phyloP scores from a whole-genome alignment of 257 asterid genomes.

The Solanum chiquidenum region DNA sequence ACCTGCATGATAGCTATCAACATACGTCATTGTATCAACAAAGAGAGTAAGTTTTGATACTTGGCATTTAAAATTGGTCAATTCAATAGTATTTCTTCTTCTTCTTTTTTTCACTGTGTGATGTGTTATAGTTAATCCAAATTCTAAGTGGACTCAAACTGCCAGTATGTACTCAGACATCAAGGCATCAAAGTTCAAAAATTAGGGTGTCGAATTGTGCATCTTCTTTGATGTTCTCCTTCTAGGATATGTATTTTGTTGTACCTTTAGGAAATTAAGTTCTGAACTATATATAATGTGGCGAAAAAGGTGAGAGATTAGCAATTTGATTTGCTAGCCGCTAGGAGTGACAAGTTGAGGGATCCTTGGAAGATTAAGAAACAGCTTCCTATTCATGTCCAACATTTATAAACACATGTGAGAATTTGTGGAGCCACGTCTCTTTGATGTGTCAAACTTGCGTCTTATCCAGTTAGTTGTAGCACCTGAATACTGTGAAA shows the following conservation, averaged over 20 bases:
- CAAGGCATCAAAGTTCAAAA: neutral
- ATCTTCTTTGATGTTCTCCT: neutral
- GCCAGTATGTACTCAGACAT: neutral
- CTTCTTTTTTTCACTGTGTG: neutral
- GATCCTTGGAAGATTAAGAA: neutral
- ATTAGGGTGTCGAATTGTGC: neutral
- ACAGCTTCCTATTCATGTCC: neutral
- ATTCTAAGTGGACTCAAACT: neutral
- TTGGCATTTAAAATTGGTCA: neutral
- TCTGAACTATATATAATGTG: neutral
- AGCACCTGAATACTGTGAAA: neutral
- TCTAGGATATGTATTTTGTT: neutral
- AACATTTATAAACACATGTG: neutral
- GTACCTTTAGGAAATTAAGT: neutral
- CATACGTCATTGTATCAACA: neutral
- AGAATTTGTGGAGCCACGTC: neutral
- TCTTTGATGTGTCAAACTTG: neutral
- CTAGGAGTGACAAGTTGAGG: neutral
- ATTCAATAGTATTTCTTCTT: neutral
- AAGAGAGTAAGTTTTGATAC: neutral
- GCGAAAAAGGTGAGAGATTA: neutral
- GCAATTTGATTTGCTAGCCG: neutral
- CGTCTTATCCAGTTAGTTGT: neutral
- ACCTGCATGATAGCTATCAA: slow-evolving; percentile 20
- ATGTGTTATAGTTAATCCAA: neutral